A percentile compares a stretch with the other conserved stretches of the same genome.
Conservation (phyloP, 106 monocot species). For the Xerophyta viscosa region DNA sequence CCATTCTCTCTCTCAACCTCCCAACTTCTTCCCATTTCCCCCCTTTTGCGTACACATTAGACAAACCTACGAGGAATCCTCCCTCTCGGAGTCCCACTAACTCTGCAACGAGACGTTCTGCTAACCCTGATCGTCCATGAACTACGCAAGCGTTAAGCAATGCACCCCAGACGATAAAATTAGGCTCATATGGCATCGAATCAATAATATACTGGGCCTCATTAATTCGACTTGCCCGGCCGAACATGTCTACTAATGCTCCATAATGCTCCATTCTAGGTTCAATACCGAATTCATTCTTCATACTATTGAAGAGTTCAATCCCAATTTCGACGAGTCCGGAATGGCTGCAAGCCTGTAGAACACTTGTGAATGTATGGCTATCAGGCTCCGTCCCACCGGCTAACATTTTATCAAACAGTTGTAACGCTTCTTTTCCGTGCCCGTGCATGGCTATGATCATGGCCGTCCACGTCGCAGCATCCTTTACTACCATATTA, state of each 20-base stretch:
- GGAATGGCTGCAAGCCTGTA: constrained; percentile 17
- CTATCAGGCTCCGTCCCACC: constrained; percentile 1
- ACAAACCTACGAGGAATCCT: too few relatives aligned
- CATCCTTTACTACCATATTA: constrained; percentile 7
- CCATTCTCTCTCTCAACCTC: neutral
- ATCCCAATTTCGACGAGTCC: constrained; percentile 10
- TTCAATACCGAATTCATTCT: neutral
- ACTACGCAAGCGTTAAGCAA: constrained; percentile 15
- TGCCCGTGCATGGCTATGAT: constrained; percentile 28
- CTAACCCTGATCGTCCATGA: neutral
- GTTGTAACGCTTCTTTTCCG: constrained; percentile 14
- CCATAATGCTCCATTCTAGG: constrained; percentile 37
- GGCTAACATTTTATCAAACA: constrained; percentile 15
- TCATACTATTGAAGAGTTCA: constrained; percentile 13
- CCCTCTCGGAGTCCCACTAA: neutral
- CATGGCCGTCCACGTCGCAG: constrained; percentile 31
- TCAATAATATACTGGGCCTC: constrained; percentile 9
- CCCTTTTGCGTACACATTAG: neutral
- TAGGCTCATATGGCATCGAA: constrained; percentile 23
- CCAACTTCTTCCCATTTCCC: neutral
- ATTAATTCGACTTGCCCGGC: constrained; percentile 14
- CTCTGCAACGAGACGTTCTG: constrained; percentile 7
- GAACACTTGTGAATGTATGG: constrained; percentile 12
- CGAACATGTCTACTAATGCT: constrained; percentile 22
- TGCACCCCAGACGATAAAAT: constrained; percentile 15